Base-by-base conservation (phyloP, 208 protist species). In the Trypanosoma congolense region DNA sequence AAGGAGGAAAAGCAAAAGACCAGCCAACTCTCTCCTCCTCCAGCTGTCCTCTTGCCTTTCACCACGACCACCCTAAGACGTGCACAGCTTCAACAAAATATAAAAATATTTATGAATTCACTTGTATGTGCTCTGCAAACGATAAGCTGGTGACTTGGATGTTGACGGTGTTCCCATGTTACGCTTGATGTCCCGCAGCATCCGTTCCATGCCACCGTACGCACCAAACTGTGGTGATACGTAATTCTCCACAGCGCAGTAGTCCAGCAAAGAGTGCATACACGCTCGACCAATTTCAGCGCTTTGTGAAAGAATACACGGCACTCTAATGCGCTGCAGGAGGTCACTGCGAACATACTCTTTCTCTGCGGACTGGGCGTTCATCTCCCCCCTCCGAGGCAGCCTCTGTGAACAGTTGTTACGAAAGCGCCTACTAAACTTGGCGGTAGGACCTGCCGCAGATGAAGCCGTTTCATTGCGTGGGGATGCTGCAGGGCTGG, bases 221-320 rank as follows among this genome's bases (percentile, higher is more conserved):
- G 48, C 46, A 19, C 24, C 53, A 26, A 90, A 65, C 52, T 77
- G 71, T 1, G 64, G 51, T n/a, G 77, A 82, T 0, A 22, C 46
- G 22, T 59, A 52, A 4, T 59, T 51, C 3, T 56, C 57, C 14
- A 86, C 73, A 8, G 57, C 58, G 41, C 86, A 90, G 70, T 94
- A 94, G 60, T 94, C 83, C 14, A 80, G 61, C 64, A 94, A 60
- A 24, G 87, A 72, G 41, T 88, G 50, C 45, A 88, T 21, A 48
- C 77, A 87, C 50, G 83, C 74, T 36, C 58, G 70, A 10, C 87
- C 83, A 10, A 94, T 73, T 19, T 74, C 54, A 2, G 83, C 77
- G 30, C 77, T 85, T 65, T 89, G 75, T 21, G 65, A 76, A 4
- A 94, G 74, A 28, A 94, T 57, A n/a, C 61, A 75, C 9, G 80